Evolutionary conservation across 176 grass and related monocot genomes (phyloP).

Genomic region (Tillandsia fasciculata): DNA sequence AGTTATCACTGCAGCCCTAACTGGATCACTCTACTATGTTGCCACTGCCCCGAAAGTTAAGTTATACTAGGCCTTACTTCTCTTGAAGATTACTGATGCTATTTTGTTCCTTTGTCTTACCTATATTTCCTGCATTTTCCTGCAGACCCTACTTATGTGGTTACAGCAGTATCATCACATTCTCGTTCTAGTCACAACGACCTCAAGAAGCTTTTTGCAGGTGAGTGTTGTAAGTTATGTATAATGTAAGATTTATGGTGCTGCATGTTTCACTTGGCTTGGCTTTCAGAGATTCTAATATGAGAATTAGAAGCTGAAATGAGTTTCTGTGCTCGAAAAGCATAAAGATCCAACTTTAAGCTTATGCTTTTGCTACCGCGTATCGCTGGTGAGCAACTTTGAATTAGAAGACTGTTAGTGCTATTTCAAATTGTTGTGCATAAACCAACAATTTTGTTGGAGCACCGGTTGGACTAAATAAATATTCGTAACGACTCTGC

Average conservation of each 20-base stretch:
- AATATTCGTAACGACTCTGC: no score
- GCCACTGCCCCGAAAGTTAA: conserved; percentile 75
- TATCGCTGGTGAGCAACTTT: no score
- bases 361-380: no score
- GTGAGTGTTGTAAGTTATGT: conserved; percentile 12
- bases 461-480: no score
- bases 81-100: neutral
- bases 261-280: no score
- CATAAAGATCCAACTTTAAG: no score
- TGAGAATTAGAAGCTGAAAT: neutral
- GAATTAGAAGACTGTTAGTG: no score
- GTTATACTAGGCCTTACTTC: conserved; percentile 4
- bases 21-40: conserved; percentile 80
- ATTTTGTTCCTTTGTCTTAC: neutral
- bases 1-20: conserved; percentile 79
- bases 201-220: conserved; percentile 81
- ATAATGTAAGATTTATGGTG: no score
- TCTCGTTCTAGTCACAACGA: conserved; percentile 51
- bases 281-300: neutral
- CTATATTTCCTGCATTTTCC: neutral
- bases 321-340: neutral
- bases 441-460: no score
- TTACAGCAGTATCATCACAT: conserved; percentile 44
- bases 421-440: no score
- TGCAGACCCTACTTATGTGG: conserved; percentile 93